phyloP scores from a whole-genome alignment of 2,329 filamentous ascomycete species.

The Apiospora marii region DNA sequence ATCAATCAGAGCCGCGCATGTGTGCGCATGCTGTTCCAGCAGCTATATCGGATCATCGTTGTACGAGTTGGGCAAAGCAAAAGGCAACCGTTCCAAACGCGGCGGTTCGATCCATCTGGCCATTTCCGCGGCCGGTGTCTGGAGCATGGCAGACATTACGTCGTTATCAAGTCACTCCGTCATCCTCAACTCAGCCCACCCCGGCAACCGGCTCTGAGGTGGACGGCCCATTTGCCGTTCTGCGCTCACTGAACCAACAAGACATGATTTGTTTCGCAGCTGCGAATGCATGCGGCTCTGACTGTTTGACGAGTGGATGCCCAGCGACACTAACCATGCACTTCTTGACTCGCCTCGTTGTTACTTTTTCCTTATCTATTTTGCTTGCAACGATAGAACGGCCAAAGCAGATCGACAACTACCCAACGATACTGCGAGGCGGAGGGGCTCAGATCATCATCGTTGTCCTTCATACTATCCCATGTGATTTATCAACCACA shows the following conservation, averaged over 20 bases:
- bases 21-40: neutral
- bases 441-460: neutral
- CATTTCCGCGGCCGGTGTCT: neutral
- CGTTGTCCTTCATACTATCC: neutral
- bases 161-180: conserved; percentile 17
- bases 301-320: conserved; percentile 15
- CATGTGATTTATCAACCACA: neutral
- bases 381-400: neutral
- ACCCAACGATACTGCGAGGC: neutral
- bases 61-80: neutral
- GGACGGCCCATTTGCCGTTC: neutral
- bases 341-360: neutral
- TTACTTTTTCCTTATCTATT: neutral
- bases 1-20: neutral
- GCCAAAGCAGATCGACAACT: neutral
- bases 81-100: neutral
- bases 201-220: neutral
- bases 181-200: neutral
- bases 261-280: conserved; percentile 12
- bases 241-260: conserved; percentile 1
- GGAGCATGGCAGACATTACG: neutral
- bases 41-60: conserved; percentile 16
- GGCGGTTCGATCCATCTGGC: conserved; percentile 3
- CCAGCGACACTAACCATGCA: neutral
- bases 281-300: conserved; percentile 16